Base-by-base conservation (phyloP, 2,329 filamentous ascomycete species). In the Monilinia vaccinii-corymbosi region DNA sequence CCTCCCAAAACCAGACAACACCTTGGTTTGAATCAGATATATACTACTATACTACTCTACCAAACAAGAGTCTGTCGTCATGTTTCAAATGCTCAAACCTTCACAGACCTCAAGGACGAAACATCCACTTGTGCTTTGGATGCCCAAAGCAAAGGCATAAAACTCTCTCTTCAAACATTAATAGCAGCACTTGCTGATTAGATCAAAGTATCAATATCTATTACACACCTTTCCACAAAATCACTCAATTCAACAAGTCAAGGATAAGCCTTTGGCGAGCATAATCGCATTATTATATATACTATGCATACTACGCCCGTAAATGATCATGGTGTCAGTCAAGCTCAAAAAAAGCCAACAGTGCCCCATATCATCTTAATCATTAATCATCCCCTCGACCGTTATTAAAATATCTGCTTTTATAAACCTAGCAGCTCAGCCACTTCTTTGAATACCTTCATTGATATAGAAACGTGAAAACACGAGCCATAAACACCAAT, bases 401-500 rank as follows among this genome's bases (percentile, higher is more conserved):
- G 21, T 25, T 51, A 57, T 60, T 38, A 56, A 53, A 51, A 52
- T 55, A 42, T 52, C 56, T 40, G 34, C 51, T 56, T 18, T 51
- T n/a, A 40, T 38, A 52, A 48, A 51, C 25, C n/a, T n/a, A 44
- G 52, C 46, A 56, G 52, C 38, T 21, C 53, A 31, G 42, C 53
- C 46, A 51, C 44, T 25, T 50, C 53, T 14, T 14, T 11, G 11
- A 40, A 36, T 16, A 21, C 23, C 16, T 42, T 31, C 34, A 57
- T 62, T 49, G 61, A 58, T 61, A 61, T 60, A 62, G 44, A 66
- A 65, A 61, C 63, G 60, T 63, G 56, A 63, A 65, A 61, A 57
- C 62, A 55, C 51, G 38, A 68, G 62, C 66, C 68, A 67, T 58
- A 70, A 55, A 71, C 70, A 71, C 70, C 70, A 61, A 70, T 70